phyloP scores from a whole-genome alignment of 2,329 filamentous ascomycete species.

The Tolypocladium paradoxum region DNA sequence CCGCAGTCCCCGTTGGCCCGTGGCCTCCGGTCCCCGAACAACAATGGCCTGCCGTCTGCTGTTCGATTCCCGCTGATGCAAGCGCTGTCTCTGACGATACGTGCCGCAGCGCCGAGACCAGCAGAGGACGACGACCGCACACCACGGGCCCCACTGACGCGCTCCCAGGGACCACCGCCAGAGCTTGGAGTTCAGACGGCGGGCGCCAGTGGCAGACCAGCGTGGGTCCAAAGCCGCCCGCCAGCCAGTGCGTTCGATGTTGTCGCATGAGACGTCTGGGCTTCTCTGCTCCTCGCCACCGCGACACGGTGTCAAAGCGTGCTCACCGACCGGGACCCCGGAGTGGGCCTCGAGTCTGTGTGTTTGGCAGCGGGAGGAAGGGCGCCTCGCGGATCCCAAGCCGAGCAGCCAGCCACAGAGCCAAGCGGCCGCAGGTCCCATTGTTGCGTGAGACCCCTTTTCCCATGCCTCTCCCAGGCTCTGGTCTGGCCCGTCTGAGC shows the following conservation, averaged over 20 bases:
- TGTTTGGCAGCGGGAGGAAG: slow-evolving; percentile 1
- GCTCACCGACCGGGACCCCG: not conserved
- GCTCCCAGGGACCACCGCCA: slow-evolving; percentile 2
- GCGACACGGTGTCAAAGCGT: not conserved
- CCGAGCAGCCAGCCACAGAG: not conserved
- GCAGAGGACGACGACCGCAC: not conserved
- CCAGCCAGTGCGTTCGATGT: not conserved
- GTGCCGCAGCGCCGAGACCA: not conserved
- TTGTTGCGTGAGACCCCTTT: not conserved
- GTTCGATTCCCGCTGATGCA: not conserved
- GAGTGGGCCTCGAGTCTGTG: not conserved
- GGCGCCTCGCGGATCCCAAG: not conserved
- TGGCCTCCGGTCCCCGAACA: not conserved
- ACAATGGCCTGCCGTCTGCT: not conserved
- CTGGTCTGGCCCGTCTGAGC: not conserved
- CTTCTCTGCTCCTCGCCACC: not conserved
- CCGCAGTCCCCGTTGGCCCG: not conserved
- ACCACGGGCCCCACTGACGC: slow-evolving; percentile 3
- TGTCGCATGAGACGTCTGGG: not conserved
- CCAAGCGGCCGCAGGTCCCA: not conserved
- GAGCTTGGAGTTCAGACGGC: not conserved
- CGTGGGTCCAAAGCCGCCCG: not conserved
- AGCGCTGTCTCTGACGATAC: not conserved
- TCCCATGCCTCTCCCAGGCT: not conserved
- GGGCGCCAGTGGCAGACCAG: not conserved